Base-by-base conservation (phyloP, 139 green algal genomes). In the Diplosphaera chodatii region DNA sequence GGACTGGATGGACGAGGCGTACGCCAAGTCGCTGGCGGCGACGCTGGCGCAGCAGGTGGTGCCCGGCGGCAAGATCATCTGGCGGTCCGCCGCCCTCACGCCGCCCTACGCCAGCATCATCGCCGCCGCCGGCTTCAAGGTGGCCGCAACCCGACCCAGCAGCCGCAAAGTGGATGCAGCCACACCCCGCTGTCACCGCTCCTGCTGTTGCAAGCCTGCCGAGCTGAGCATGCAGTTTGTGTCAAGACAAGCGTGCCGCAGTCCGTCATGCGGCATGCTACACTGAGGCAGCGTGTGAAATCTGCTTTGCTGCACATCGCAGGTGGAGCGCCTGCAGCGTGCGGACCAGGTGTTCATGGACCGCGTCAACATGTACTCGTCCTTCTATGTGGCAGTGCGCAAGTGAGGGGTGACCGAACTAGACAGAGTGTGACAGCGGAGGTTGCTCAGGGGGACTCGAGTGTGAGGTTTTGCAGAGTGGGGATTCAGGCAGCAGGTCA, bases 1-100 rank as follows among this genome's bases (percentile, higher is more conserved):
- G 55, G 94, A 99, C 85, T 99, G 94, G 94, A 82, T 96, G 71
- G 81, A 88, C 63, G 55, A 85, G 10, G 32, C 65, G 16, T 40
- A 78, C 20, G 85, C 86, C 1, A 33, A 78, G 37, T 72, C 89
- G 69, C 81, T 98, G 56, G 90, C 89, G 1, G 34, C 71, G 13
- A 74, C 82, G 1, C 83, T 97, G 64, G 81, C 80, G 25, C 40
- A 83, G 73, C 88, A 96, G 68, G 85, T 95, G 37, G 68, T 84
- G 8, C 78, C 84, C 2, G 95, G 93, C 31, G 94, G 94, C 66
- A 87, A 91, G 30, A 85, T 99, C 22, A 99, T 99, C 85, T 98
- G 92, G 91, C 86, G 94, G 68, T 94, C 86, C 5, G 93, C 94
- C 65, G 91, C 90, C 23, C 70, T 92, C 5, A 63, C 29, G 30